These are phyloP conservation scores for Candida chilensis DNA, from an alignment of 805 yeast genomes.

Conservation along the genomic window DNA sequence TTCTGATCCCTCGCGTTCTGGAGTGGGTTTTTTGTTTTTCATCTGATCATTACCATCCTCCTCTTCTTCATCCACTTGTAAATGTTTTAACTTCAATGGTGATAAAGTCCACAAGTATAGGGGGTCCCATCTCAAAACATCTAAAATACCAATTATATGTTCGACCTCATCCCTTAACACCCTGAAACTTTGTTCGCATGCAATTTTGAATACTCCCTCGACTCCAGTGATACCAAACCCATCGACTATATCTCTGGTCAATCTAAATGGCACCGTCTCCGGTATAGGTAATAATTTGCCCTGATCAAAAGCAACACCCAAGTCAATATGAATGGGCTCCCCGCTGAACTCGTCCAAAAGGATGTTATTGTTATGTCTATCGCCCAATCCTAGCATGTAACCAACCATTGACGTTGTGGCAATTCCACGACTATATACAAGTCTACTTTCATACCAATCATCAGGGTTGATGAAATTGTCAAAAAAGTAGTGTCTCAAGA, in stretches of 20 bases:
- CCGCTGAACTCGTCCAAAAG: slow-evolving; percentile 75
- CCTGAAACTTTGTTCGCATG: slow-evolving; percentile 65
- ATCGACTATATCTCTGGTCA: slow-evolving; percentile 85
- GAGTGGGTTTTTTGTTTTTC: slow-evolving; percentile 2
- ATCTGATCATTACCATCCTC: neutral
- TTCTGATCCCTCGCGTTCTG: slow-evolving; percentile 47
- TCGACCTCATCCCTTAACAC: slow-evolving; percentile 59
- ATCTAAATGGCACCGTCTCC: slow-evolving; percentile 87
- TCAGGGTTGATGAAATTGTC: slow-evolving; percentile 56
- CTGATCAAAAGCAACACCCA: slow-evolving; percentile 95
- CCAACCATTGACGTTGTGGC: slow-evolving; percentile 88
- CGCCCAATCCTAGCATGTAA: slow-evolving; percentile 85
- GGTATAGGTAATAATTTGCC: slow-evolving; percentile 81
- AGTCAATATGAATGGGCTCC: slow-evolving; percentile 91
- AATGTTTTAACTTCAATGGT: slow-evolving; percentile 50
- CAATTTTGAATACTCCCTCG: slow-evolving; percentile 64
- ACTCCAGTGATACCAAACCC: slow-evolving; percentile 88
- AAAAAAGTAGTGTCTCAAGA: slow-evolving; percentile 61
- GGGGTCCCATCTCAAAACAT: slow-evolving; percentile 88
- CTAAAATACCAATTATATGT: slow-evolving; percentile 71
- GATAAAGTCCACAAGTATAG: slow-evolving; percentile 87
- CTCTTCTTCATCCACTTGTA: slow-evolving; percentile 27
- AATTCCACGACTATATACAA: slow-evolving; percentile 62
- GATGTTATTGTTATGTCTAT: slow-evolving; percentile 88
- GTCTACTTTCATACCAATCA: slow-evolving; percentile 63